phyloP scores from a whole-genome alignment of 2,329 filamentous ascomycete genomes.

The Aspergillus tamarii region DNA sequence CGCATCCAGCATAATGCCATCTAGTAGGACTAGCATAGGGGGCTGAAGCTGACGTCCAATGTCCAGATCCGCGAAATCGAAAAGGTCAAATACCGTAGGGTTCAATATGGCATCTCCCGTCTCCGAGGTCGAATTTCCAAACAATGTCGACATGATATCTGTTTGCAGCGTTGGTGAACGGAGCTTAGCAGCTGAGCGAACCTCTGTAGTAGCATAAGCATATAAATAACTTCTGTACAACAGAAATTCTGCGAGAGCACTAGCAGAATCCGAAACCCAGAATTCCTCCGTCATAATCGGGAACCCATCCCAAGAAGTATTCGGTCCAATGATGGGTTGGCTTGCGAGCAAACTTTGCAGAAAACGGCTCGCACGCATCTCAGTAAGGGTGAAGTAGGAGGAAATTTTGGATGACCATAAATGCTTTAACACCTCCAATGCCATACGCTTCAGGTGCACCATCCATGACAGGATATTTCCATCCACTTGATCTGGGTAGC shows the following conservation, averaged over 20 bases:
- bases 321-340: conserved; percentile 70
- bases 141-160: conserved; percentile 68
- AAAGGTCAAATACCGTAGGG: conserved; percentile 84
- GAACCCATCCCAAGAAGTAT: conserved; percentile 73
- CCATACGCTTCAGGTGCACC: conserved; percentile 68
- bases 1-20: conserved; percentile 67
- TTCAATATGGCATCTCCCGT: conserved; percentile 69
- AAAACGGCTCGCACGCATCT: conserved; percentile 78
- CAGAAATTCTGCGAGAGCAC: conserved; percentile 76
- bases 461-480: conserved; percentile 68
- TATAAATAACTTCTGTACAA: conserved; percentile 74
- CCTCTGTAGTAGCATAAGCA: conserved; percentile 83
- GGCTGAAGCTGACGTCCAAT: conserved; percentile 52
- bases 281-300: conserved; percentile 66
- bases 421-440: conserved; percentile 73
- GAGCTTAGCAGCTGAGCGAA: conserved; percentile 74
- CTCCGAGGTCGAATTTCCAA: conserved; percentile 69
- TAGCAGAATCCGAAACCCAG: conserved; percentile 67
- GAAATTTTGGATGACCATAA: conserved; percentile 86
- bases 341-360: conserved; percentile 75
- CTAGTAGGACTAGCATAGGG: conserved; percentile 63
- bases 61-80: conserved; percentile 80
- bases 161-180: conserved; percentile 71
- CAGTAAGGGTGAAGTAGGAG: conserved; percentile 70
- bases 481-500: conserved; percentile 67